phyloP scores from a whole-genome alignment of 805 yeast genomes.

The Myxozyma monticola region DNA sequence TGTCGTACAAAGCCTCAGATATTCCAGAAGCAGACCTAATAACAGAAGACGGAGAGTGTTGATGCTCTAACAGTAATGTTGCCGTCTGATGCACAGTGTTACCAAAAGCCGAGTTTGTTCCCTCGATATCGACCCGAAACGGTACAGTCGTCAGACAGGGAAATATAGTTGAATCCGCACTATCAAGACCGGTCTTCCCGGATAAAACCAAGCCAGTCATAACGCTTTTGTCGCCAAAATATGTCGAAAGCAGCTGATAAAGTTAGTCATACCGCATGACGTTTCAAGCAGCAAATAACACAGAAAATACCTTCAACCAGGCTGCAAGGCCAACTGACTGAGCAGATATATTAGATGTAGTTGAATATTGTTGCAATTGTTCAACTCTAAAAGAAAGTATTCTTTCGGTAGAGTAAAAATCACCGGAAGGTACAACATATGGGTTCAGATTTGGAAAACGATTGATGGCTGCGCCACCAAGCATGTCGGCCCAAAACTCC shows the following conservation, averaged over 20 bases:
- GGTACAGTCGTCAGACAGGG: constrained; percentile 33
- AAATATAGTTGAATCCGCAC: constrained; percentile 9
- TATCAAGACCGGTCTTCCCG: constrained; percentile 22
- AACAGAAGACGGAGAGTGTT: constrained; percentile 24
- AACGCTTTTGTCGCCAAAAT: constrained; percentile 26
- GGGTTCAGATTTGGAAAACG: constrained; percentile 24
- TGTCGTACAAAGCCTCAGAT: constrained; percentile 19
- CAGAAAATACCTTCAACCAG: constrained; percentile 21
- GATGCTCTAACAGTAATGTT: constrained; percentile 10
- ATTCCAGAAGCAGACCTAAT: constrained; percentile 10
- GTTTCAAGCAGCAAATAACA: neutral
- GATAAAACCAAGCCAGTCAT: constrained; percentile 29
- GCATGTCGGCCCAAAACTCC: constrained; percentile 20
- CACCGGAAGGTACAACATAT: neutral
- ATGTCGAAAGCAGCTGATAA: constrained; percentile 13
- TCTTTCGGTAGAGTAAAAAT: neutral
- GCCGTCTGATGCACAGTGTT: constrained; percentile 3
- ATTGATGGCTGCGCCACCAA: constrained; percentile 5
- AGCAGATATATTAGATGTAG: constrained; percentile 2
- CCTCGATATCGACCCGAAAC: constrained; percentile 15
- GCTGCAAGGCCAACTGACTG: constrained; percentile 29
- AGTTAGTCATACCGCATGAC: no score
- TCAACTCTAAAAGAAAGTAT: neutral
- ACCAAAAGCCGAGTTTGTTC: constrained; percentile 18
- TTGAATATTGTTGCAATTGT: neutral